Base-by-base conservation (phyloP, 345 rosid genomes). In the Brassica incana region DNA sequence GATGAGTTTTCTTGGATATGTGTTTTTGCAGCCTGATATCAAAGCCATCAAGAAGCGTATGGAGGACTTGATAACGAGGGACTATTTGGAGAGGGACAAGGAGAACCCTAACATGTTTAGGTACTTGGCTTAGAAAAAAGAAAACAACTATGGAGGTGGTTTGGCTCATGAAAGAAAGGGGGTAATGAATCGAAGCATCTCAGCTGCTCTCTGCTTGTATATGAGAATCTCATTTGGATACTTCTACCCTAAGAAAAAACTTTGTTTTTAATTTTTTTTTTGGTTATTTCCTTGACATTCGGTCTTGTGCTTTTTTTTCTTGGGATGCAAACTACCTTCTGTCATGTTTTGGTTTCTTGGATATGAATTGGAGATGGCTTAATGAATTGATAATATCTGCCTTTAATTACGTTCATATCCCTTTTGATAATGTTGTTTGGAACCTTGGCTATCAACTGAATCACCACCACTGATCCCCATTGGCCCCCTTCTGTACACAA, bases 1-100 rank as follows among this genome's bases (percentile, higher is more conserved):
- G 32, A 35, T 25, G 62, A n/a, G 30, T 8, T 32, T 50, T 5
- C 6, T 5, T 35, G 35, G 62, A 32, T 11, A 6, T 43, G 20
- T 60, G 48, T 6, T 11, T 36, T 6, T 56, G 27, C 95, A 96
- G 98, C 98, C 99, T 67, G 98, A 96, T 83, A 88, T 50, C 58
- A 50, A 50, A 50, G 58, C 58, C 7, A 50, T 50, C 20, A 50
- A 50, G 58, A 50, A 50, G 58, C 58, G 58, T 1, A 50, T 50
- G 58, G 58, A 50, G 58, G 58, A 50, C 5, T 5, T 50, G 6
- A 50, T 50, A n/a, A n/a, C 58, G 8, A 50, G 58, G 58, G 58
- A 50, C n/a, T 50, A 50, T 14, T 50, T 50, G 18, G 58, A 50
- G 58, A 50, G 58, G 58, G 58, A 50, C 58, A 50, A 50, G 58